A percentile compares a stretch with the other conserved stretches of the same genome.
Evolutionary conservation across 2,329 filamentous ascomycete genomes (phyloP).

Genomic region (Bipolaris zeicola): DNA sequence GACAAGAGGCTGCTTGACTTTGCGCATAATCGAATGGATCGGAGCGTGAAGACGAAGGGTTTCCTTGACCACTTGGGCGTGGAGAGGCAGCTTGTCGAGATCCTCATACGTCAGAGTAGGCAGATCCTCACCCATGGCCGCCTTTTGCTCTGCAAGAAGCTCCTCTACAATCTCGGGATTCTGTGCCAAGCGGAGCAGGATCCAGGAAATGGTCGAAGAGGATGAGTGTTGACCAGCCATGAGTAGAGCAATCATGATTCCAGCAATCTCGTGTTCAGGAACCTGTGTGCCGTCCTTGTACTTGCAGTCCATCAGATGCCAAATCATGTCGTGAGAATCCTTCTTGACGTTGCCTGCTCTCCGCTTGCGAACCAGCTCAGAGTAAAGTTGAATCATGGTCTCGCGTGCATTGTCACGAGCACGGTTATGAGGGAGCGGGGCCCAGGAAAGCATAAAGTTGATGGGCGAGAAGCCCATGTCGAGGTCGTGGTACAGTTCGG

Average conservation of each 20-base stretch:
- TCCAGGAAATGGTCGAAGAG: constrained; percentile 83
- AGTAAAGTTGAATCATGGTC: constrained; percentile 81
- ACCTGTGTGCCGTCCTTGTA: constrained; percentile 83
- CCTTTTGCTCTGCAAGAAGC: constrained; percentile 80
- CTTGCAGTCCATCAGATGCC: constrained; percentile 81
- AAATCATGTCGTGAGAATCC: constrained; percentile 76
- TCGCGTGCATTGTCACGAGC: constrained; percentile 78
- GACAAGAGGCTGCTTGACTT: constrained; percentile 85
- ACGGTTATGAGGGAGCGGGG: constrained; percentile 85
- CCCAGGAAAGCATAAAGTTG: constrained; percentile 91
- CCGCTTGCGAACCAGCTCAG: constrained; percentile 78
- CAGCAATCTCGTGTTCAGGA: constrained; percentile 83
- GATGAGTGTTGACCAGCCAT: constrained; percentile 94
- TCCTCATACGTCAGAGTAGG: constrained; percentile 78
- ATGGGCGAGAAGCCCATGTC: constrained; percentile 88
- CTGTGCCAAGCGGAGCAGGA: constrained; percentile 78
- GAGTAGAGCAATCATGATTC: constrained; percentile 92
- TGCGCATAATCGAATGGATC: constrained; percentile 93
- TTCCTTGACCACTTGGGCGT: constrained; percentile 86
- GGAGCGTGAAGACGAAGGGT: constrained; percentile 89
- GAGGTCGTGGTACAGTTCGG: constrained; percentile 82
- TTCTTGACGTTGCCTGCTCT: constrained; percentile 59
- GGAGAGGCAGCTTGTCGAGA: constrained; percentile 77
- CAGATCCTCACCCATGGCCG: constrained; percentile 73
- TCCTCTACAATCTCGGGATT: constrained; percentile 79